phyloP scores from a whole-genome alignment of 371 early-diverging fungal species.

The Mortierella sp. region DNA sequence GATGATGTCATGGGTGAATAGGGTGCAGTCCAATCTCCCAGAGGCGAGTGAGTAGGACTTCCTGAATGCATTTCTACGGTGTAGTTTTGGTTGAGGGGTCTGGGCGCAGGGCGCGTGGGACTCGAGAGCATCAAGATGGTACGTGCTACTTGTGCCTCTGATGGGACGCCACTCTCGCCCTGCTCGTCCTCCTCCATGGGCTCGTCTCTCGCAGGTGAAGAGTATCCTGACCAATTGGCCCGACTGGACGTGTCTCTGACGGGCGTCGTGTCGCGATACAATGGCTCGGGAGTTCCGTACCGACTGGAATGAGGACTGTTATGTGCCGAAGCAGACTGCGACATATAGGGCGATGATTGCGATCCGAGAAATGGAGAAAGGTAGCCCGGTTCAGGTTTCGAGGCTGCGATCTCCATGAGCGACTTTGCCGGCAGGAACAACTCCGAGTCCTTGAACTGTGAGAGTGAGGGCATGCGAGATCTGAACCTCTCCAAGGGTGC shows the following conservation, averaged over 20 bases:
- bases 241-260: constrained; percentile 7
- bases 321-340: background rate
- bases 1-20: constrained; percentile 44
- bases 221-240: constrained; percentile 20
- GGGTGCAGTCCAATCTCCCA: constrained; percentile 40
- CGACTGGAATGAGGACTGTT: constrained; percentile 17
- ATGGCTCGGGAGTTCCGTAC: constrained; percentile 29
- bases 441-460: constrained; percentile 51
- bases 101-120: constrained; percentile 43
- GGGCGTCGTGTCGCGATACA: constrained; percentile 33
- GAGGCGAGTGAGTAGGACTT: constrained; percentile 32
- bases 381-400: constrained; percentile 49
- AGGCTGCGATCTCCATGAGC: constrained; percentile 51
- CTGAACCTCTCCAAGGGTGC: constrained; percentile 24
- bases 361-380: constrained; percentile 27
- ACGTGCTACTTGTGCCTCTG: constrained; percentile 37
- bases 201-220: constrained; percentile 22
- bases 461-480: constrained; percentile 45
- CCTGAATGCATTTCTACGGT: constrained; percentile 38
- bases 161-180: constrained; percentile 26
- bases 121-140: constrained; percentile 56
- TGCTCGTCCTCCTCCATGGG: constrained; percentile 29
- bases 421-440: constrained; percentile 53
- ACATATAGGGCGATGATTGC: constrained; percentile 10
- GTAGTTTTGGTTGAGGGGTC: constrained; percentile 38